Percentiles rank a stretch among this genome's conserved stretches.
Conservation (phyloP, 495 filamentous ascomycete species). For the Extremus antarcticus region DNA sequence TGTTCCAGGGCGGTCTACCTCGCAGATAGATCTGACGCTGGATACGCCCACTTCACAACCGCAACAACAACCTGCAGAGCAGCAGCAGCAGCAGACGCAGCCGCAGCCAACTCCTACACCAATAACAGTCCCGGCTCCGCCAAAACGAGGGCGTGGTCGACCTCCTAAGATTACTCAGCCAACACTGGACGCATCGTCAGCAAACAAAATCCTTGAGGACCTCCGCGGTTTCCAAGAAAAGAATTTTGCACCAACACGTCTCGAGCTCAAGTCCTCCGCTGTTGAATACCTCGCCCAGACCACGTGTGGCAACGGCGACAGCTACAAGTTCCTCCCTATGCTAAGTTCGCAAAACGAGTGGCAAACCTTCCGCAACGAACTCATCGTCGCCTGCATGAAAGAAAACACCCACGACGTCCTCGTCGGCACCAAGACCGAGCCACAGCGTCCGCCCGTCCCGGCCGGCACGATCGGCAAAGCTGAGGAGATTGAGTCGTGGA, state of each 20-base stretch:
- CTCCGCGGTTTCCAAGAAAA: conserved; percentile 9
- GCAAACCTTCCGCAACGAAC: conserved; percentile 9
- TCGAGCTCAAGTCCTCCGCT: conserved; percentile 6
- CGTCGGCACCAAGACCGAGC: conserved; percentile 10
- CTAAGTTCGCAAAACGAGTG: conserved; percentile 6
- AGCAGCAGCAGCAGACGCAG: neutral
- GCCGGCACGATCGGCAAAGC: neutral
- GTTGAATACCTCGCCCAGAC: conserved; percentile 16
- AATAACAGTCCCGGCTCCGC: neutral
- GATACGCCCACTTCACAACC: neutral
- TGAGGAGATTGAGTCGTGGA: conserved; percentile 11
- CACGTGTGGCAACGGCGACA: conserved; percentile 12
- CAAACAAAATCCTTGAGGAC: conserved; percentile 12
- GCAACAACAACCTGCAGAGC: neutral
- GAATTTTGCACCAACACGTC: conserved; percentile 6
- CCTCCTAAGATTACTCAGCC: neutral
- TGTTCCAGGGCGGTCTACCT: neutral
- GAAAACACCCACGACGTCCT: conserved; percentile 14
- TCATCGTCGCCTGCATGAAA: conserved; percentile 2
- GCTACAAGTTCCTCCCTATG: conserved; percentile 1
- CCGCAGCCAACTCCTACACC: neutral
- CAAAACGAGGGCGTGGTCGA: conserved; percentile 2
- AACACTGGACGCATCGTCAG: neutral
- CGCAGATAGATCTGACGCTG: neutral
- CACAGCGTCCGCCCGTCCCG: neutral